phyloP scores from a whole-genome alignment of 805 yeast species.

The Kodamaea kakaduensis region DNA sequence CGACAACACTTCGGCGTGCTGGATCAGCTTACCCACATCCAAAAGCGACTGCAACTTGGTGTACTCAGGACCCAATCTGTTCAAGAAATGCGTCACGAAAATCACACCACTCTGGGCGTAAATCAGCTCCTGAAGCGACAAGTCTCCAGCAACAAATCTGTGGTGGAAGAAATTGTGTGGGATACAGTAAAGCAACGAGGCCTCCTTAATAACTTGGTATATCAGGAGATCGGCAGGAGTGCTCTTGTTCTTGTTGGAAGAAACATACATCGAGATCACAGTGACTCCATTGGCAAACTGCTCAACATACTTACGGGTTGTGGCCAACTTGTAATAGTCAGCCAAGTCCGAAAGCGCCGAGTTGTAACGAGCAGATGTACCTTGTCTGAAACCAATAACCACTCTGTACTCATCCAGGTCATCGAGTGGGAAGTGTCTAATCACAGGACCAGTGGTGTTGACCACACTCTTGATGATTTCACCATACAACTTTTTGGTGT shows the following conservation, averaged over 20 bases:
- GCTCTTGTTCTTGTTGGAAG: conserved; percentile 47
- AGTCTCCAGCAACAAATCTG: conserved; percentile 65
- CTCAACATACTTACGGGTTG: conserved; percentile 89
- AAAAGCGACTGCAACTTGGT: conserved; percentile 62
- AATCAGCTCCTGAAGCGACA: conserved; percentile 90
- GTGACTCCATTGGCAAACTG: conserved; percentile 88
- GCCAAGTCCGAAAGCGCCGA: conserved; percentile 84
- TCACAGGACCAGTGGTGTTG: conserved; percentile 84
- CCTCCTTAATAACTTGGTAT: conserved; percentile 89
- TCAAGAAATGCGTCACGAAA: conserved; percentile 90
- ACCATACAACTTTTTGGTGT: conserved; percentile 75
- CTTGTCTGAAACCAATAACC: conserved; percentile 82
- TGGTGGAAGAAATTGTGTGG: conserved; percentile 81
- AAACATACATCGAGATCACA: conserved; percentile 80
- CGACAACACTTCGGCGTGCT: conserved; percentile 70
- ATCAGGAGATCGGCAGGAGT: conserved; percentile 68
- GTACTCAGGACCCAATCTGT: conserved; percentile 90
- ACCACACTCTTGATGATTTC: conserved; percentile 67
- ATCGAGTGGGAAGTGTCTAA: conserved; percentile 78
- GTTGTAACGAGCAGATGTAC: conserved; percentile 80
- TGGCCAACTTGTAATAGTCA: conserved; percentile 78
- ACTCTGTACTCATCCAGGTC: conserved; percentile 81
- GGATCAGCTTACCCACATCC: conserved; percentile 55
- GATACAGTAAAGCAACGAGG: conserved; percentile 84
- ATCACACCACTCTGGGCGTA: conserved; percentile 93